These are phyloP conservation scores for Ophiostoma tasmaniense DNA, from an alignment of 2,329 filamentous ascomycete species.

Conservation along the genomic window DNA sequence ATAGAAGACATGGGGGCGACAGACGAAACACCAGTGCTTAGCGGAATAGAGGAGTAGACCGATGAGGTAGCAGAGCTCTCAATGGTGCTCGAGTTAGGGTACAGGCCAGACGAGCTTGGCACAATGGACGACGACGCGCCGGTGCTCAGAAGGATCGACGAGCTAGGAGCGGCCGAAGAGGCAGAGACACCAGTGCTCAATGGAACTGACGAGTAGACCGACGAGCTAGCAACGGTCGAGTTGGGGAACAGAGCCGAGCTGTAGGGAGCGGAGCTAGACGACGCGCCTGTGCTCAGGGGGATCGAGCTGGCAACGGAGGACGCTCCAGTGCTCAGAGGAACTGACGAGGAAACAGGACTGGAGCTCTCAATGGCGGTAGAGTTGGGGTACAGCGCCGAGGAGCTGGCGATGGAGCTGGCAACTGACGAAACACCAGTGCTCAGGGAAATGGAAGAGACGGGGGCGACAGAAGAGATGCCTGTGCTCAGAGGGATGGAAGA, in stretches of 20 bases:
- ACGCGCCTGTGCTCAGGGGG: neutral
- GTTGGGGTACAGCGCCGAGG: neutral
- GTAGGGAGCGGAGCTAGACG: neutral
- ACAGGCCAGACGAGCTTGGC: neutral
- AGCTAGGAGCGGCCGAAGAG: neutral
- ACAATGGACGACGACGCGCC: neutral
- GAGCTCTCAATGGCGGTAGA: neutral
- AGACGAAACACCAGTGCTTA: neutral
- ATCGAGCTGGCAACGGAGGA: neutral
- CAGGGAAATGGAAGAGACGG: neutral
- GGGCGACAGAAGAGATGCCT: neutral
- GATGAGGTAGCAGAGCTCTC: neutral
- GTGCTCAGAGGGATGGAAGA: slow-evolving; percentile 1
- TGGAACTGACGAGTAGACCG: too few relatives aligned
- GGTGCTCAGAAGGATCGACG: neutral
- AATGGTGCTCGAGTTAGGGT: neutral
- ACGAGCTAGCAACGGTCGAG: neutral
- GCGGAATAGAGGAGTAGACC: neutral
- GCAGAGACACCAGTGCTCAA: neutral
- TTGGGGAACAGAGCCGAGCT: neutral
- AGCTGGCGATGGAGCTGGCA: neutral
- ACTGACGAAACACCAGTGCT: neutral
- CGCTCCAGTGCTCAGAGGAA: neutral
- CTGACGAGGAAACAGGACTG: neutral
- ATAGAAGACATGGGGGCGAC: neutral